Evolutionary conservation across 2,329 filamentous ascomycete species (phyloP).

Genomic region (Hymenoscyphus repandus): DNA sequence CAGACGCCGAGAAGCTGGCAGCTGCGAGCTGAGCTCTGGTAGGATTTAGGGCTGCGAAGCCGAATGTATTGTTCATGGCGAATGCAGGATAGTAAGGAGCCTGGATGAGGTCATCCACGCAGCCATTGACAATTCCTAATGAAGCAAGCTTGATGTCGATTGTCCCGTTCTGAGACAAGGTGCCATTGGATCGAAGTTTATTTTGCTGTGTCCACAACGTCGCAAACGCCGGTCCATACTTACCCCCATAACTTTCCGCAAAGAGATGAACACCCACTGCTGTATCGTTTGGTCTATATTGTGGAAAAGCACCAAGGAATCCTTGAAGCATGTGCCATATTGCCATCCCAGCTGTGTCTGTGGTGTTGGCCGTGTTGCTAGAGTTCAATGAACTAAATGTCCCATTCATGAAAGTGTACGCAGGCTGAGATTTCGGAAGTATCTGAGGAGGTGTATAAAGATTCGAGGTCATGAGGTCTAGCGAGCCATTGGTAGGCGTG

Average conservation of each 20-base stretch:
- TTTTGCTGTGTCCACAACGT: slow-evolving; percentile 58
- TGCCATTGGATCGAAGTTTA: slow-evolving; percentile 44
- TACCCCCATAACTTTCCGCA: slow-evolving; percentile 65
- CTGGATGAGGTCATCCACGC: slow-evolving; percentile 61
- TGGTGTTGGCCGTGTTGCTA: slow-evolving; percentile 41
- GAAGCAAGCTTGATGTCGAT: slow-evolving; percentile 56
- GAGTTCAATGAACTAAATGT: slow-evolving; percentile 55
- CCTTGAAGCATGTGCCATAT: slow-evolving; percentile 56
- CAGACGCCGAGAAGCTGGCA: slow-evolving; percentile 39
- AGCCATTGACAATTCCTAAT: slow-evolving; percentile 67
- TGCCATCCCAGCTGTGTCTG: slow-evolving; percentile 46
- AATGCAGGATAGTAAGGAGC: slow-evolving; percentile 51
- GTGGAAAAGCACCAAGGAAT: slow-evolving; percentile 53
- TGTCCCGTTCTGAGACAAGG: slow-evolving; percentile 43
- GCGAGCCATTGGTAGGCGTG: slow-evolving; percentile 53
- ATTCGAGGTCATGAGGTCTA: slow-evolving; percentile 41
- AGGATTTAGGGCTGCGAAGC: slow-evolving; percentile 50
- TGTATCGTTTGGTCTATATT: slow-evolving; percentile 49
- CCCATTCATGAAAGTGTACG: slow-evolving; percentile 48
- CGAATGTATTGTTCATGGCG: slow-evolving; percentile 61
- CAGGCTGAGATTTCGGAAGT: slow-evolving; percentile 25
- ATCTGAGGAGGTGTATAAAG: slow-evolving; percentile 36
- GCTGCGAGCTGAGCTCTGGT: slow-evolving; percentile 43
- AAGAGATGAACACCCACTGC: slow-evolving; percentile 57
- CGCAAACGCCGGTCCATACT: slow-evolving; percentile 63